Conservation (phyloP, 2,329 filamentous ascomycete genomes). For the Lachnellula arida region DNA sequence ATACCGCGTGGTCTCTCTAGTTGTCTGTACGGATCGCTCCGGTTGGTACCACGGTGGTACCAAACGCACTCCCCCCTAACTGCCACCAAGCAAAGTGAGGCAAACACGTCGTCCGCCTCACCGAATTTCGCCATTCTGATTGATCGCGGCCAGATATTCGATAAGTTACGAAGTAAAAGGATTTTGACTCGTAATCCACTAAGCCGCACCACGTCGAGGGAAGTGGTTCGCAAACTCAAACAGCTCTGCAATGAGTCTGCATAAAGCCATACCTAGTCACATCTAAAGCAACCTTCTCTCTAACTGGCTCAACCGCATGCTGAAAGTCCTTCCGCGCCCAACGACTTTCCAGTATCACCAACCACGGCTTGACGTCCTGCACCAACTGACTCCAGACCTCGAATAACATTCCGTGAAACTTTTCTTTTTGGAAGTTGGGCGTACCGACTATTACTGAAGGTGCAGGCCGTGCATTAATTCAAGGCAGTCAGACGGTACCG, state of each 20-base stretch:
- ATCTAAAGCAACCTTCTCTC: not conserved
- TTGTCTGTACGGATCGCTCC: conserved; percentile 11
- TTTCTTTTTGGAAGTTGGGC: conserved; percentile 4
- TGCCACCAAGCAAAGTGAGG: conserved; percentile 20
- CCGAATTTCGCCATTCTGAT: conserved; percentile 8
- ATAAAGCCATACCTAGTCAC: conserved; percentile 4
- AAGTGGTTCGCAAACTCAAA: conserved; percentile 16
- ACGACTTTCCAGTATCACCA: conserved; percentile 15
- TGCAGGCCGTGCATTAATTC: conserved; percentile 8
- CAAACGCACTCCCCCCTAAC: not conserved
- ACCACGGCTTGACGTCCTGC: conserved; percentile 10
- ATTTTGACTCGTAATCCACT: conserved; percentile 10
- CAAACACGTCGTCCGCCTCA: conserved; percentile 21
- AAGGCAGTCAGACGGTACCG: conserved; percentile 5
- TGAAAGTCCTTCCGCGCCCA: not conserved
- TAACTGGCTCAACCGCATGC: not conserved
- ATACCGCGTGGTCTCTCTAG: conserved; percentile 5
- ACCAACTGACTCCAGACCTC: conserved; percentile 6
- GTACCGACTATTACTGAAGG: conserved; percentile 1
- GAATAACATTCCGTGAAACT: not conserved
- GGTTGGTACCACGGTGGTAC: conserved; percentile 10
- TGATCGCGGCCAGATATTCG: conserved; percentile 8
- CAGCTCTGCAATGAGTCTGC: not conserved
- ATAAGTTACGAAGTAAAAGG: conserved; percentile 9
- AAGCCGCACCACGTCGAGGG: conserved; percentile 13